Evolutionary conservation across 192 early-diverging fungal genomes (phyloP).

Genomic region (Entophlyctis helioformis): DNA sequence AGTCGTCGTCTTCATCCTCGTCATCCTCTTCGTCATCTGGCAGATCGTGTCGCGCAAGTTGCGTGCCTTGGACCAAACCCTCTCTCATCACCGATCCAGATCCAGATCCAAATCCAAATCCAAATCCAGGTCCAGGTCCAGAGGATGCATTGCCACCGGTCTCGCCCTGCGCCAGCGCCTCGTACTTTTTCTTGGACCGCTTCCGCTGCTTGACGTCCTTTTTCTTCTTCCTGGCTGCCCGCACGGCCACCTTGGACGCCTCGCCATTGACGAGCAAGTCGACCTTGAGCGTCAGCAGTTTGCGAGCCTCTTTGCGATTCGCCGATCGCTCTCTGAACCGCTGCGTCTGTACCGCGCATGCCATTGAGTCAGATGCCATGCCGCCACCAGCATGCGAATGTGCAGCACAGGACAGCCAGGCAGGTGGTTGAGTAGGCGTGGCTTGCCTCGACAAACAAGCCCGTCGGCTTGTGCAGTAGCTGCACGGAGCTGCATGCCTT

Average conservation of each 20-base stretch:
- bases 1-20: too few relatives aligned
- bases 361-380: too few relatives aligned
- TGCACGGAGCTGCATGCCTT: conserved; percentile 23
- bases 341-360: conserved; percentile 12
- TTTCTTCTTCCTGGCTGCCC: conserved; percentile 5
- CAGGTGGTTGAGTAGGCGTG: too few relatives aligned
- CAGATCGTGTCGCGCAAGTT: too few relatives aligned
- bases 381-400: too few relatives aligned
- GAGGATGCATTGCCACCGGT: too few relatives aligned
- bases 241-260: conserved; percentile 7
- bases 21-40: too few relatives aligned
- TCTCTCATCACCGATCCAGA: too few relatives aligned
- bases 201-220: conserved; percentile 4
- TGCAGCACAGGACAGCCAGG: too few relatives aligned
- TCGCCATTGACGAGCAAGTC: conserved; percentile 23
- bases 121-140: too few relatives aligned
- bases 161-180: background rate
- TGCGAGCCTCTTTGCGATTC: conserved; percentile 33
- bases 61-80: too few relatives aligned
- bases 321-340: conserved; percentile 21
- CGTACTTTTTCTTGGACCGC: conserved; percentile 7
- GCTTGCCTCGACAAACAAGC: conserved; percentile 11
- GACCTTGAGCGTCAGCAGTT: conserved; percentile 23
- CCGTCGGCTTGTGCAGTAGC: conserved; percentile 28
- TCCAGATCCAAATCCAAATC: too few relatives aligned